Evolutionary conservation across 805 yeast species (phyloP).

Genomic region (Komagataella ulmi): DNA sequence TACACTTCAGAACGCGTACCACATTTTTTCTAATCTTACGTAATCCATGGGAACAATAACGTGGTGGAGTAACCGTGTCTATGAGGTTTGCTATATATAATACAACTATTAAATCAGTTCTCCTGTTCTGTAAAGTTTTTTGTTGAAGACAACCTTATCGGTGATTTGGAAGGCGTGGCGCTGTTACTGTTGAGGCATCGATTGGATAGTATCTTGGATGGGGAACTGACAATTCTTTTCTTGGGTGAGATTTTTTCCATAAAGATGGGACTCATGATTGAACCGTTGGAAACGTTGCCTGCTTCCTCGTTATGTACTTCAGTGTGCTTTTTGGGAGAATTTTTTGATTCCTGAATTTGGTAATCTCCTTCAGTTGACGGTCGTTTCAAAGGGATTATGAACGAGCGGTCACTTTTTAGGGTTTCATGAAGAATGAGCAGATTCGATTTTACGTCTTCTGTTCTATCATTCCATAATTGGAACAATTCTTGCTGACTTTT

Average conservation of each 20-base stretch:
- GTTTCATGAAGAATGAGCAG: background rate
- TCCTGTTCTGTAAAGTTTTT: background rate
- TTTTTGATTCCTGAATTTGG: background rate
- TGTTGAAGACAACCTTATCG: background rate
- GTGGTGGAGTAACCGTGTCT: background rate
- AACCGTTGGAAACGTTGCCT: background rate
- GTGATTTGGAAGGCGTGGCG: background rate
- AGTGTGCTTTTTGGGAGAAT: background rate
- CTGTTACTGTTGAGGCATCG: background rate
- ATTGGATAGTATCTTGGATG: background rate
- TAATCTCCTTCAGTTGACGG: background rate
- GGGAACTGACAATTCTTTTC: background rate
- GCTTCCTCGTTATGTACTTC: background rate
- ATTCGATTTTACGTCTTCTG: background rate
- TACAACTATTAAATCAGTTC: background rate
- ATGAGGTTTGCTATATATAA: background rate
- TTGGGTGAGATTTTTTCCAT: background rate
- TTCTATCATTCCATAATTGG: background rate
- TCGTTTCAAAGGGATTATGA: background rate
- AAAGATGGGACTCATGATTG: background rate
- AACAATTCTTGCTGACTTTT: background rate
- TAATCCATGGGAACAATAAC: background rate
- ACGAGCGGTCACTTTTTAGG: background rate
- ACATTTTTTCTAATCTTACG: background rate
- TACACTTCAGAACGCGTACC: background rate